Base-by-base conservation (phyloP, 352 stramenopile genomes). In the Pythium phragmitis region DNA sequence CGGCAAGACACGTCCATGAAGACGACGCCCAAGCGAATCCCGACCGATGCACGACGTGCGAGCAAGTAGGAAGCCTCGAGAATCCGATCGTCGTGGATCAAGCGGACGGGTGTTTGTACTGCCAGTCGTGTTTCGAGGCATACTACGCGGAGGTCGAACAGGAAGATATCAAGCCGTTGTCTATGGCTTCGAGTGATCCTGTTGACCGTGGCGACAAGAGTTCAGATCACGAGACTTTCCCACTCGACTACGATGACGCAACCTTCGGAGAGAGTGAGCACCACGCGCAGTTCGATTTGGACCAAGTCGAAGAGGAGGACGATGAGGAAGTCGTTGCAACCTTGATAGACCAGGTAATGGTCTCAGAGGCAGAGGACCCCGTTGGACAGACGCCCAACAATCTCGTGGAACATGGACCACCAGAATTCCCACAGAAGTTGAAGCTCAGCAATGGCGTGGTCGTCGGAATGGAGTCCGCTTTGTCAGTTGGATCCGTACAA, bases 101-200 rank as follows among this genome's bases (percentile, higher is more conserved):
- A 36, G 77, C 74, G 21, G 82, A 94, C 51, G 82, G 77, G 5
- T 85, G 82, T 23, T 61, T 57, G n/a, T 94, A 94, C 60, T 94
- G 85, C 57, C 68, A 74, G 17, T 41, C 43, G 30, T 92, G 85
- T 57, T 94, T 80, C 46, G 76, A 91, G 16, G 78, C 68, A 39
- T 94, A 85, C 57, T 92, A 94, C 60, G 73, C 69, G 4, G 28
- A 60, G 5, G 36, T 2, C 0, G 41, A 56, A 0, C 9, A 48
- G 28, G 36, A 50, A 19, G 46, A 49, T 23, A 36, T 14, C 6
- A 4, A 23, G 4, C 2, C 26, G n/a, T 30, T 42, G 16, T 9
- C 14, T 42, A 7, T 39, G 28, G 43, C 8, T 16, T 9, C 26
- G 4, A 17, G 16, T 16, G 17, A 48, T 19, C 34, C 34, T 39